Conservation (phyloP, 2,329 filamentous ascomycete genomes). For the Xylaria sp. region DNA sequence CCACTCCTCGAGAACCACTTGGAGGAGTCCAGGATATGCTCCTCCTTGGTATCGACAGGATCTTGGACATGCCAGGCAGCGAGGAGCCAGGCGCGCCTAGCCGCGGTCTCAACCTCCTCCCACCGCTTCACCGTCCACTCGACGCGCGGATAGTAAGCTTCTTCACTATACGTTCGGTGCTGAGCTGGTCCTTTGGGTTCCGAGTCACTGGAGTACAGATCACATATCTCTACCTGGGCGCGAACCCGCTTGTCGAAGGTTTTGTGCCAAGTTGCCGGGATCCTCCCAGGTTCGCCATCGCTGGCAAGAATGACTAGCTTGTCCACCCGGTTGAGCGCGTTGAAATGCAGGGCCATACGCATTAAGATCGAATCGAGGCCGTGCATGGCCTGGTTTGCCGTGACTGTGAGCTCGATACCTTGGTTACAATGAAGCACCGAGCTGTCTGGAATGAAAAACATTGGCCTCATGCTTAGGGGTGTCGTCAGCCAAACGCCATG, state of each 20-base stretch:
- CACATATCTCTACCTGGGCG: not conserved
- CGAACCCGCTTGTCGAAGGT: not conserved
- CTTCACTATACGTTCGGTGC: not conserved
- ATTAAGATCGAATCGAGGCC: slow-evolving; percentile 1
- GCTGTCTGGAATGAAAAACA: slow-evolving; percentile 7
- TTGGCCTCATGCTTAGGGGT: not conserved
- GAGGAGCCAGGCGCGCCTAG: not conserved
- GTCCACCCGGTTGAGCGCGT: not conserved
- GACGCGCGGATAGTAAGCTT: not conserved
- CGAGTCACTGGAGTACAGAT: not conserved
- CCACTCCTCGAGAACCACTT: not conserved
- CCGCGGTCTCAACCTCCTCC: not conserved
- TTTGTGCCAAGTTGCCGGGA: not conserved
- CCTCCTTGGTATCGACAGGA: not conserved
- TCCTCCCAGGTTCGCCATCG: not conserved
- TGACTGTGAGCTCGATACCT: not conserved
- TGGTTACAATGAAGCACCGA: not conserved
- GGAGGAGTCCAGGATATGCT: not conserved
- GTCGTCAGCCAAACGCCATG: slow-evolving; percentile 4
- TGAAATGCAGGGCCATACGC: not conserved
- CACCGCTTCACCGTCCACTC: slow-evolving; percentile 1
- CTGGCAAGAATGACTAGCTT: not conserved
- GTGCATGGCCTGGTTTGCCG: not conserved
- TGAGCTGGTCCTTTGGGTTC: not conserved
- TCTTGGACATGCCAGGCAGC: slow-evolving; percentile 5